These are phyloP conservation scores for Agaricus subrufescens DNA, from an alignment of 768 basidiomycete species.

Conservation along the genomic window DNA sequence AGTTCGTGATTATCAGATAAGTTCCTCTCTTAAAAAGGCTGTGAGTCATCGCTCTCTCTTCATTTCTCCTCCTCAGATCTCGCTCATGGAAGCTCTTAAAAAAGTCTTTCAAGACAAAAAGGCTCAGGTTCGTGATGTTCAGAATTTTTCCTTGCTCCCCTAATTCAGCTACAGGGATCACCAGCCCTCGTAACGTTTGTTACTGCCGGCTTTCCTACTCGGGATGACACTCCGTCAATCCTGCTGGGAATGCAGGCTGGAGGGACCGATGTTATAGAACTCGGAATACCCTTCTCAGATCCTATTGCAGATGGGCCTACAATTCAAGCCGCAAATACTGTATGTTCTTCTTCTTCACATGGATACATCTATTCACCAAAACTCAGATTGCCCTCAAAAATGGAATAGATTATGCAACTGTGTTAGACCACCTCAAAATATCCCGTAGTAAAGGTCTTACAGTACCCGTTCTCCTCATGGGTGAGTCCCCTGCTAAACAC, in stretches of 20 bases:
- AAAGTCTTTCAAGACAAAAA: conserved; percentile 67
- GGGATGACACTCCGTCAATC: conserved; percentile 77
- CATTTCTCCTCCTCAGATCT: conserved; percentile 8
- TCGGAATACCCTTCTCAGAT: conserved; percentile 95
- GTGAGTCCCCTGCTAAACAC: conserved; percentile 33
- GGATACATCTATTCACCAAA: conserved; percentile 3
- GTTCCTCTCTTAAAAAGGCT: conserved; percentile 2
- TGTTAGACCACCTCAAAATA: conserved; percentile 70
- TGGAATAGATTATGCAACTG: conserved; percentile 69
- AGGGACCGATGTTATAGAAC: conserved; percentile 91
- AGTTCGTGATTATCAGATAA: too few species aligned
- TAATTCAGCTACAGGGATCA: conserved; percentile 32
- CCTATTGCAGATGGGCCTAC: conserved; percentile 94
- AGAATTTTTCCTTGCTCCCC: not conserved
- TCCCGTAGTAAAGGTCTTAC: conserved; percentile 81
- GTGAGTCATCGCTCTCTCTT: conserved; percentile 14
- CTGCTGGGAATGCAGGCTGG: conserved; percentile 91
- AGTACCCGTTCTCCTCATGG: conserved; percentile 90
- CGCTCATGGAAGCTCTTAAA: conserved; percentile 64
- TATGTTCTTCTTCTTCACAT: conserved; percentile 30
- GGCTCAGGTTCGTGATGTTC: conserved; percentile 34
- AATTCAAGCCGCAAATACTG: conserved; percentile 93
- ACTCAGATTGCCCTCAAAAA: conserved; percentile 79
- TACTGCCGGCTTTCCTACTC: conserved; percentile 87
- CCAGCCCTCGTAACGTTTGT: conserved; percentile 83